phyloP scores from a whole-genome alignment of 768 basidiomycete genomes.

The Amylocystis lapponica region DNA sequence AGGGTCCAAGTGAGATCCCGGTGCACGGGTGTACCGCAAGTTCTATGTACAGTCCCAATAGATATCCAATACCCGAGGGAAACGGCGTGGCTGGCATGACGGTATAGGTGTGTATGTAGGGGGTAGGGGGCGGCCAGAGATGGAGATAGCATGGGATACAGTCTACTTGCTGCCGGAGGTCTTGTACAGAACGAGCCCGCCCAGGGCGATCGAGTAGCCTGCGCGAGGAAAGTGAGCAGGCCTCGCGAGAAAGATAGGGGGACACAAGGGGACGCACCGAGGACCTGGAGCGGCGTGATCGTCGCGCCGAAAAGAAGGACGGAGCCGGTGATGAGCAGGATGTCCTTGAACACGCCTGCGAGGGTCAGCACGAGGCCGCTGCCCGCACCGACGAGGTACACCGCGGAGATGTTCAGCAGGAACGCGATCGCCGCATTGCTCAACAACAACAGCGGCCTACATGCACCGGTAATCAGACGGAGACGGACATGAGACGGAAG shows the following conservation, averaged over 20 bases:
- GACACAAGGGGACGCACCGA: conserved; percentile 42
- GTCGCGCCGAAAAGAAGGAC: conserved; percentile 78
- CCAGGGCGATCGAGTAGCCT: conserved; percentile 88
- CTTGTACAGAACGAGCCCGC: conserved; percentile 82
- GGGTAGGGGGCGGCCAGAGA: too few relatives aligned
- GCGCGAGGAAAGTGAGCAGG: conserved; percentile 5
- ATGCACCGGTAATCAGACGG: neutral
- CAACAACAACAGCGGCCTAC: conserved; percentile 64
- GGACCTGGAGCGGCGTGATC: conserved; percentile 79
- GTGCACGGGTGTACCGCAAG: too few relatives aligned
- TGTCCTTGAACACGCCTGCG: conserved; percentile 87
- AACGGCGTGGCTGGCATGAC: too few relatives aligned
- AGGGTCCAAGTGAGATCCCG: too few relatives aligned
- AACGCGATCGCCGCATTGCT: conserved; percentile 87
- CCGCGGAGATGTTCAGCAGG: conserved; percentile 86
- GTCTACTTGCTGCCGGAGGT: conserved; percentile 56
- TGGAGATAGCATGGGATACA: too few relatives aligned
- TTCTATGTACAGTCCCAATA: too few relatives aligned
- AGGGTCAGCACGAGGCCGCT: conserved; percentile 87
- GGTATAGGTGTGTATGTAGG: too few relatives aligned
- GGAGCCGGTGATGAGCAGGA: conserved; percentile 87
- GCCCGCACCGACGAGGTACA: conserved; percentile 87
- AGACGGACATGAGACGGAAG: neutral
- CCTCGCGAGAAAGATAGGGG: neutral
- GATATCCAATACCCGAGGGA: too few relatives aligned